These are phyloP conservation scores for Coniochaeta ligniaria DNA, from an alignment of 2,329 filamentous ascomycete species.

Conservation along the genomic window DNA sequence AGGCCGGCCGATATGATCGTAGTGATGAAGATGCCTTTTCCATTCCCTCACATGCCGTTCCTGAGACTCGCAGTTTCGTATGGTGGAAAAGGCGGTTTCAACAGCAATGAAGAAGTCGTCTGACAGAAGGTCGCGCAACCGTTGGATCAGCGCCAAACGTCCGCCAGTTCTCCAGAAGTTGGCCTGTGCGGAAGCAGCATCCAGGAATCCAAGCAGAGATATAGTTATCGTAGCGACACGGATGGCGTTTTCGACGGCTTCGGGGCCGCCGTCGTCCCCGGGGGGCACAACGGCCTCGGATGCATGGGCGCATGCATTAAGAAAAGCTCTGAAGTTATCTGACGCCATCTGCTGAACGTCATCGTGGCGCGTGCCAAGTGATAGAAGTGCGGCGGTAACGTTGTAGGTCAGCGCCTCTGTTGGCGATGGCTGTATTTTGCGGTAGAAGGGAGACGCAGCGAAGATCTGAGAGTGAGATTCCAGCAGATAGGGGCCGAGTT, in stretches of 20 bases:
- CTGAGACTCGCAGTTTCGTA: conserved; percentile 68
- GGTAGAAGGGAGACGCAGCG: conserved; percentile 72
- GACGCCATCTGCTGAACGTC: conserved; percentile 60
- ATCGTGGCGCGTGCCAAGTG: conserved; percentile 66
- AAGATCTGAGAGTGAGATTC: conserved; percentile 78
- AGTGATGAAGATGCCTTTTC: conserved; percentile 80
- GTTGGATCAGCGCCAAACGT: conserved; percentile 64
- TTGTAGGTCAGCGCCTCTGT: conserved; percentile 78
- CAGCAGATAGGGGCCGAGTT: conserved; percentile 77
- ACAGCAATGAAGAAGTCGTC: conserved; percentile 80
- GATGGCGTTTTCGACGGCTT: conserved; percentile 58
- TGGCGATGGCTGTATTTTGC: conserved; percentile 76
- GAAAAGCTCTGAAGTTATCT: conserved; percentile 62
- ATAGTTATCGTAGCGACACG: conserved; percentile 70
- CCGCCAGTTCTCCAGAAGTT: conserved; percentile 76
- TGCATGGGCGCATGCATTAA: conserved; percentile 61
- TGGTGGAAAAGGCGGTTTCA: conserved; percentile 83
- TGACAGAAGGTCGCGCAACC: conserved; percentile 66
- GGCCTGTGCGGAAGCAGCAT: conserved; percentile 70
- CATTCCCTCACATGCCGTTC: conserved; percentile 70
- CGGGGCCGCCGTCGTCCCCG: conserved; percentile 47
- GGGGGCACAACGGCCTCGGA: conserved; percentile 49
- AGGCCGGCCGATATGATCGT: conserved; percentile 70
- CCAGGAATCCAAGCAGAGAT: conserved; percentile 83
- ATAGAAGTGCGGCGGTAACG: conserved; percentile 74